These are phyloP conservation scores for Fusarium domesticum DNA, from an alignment of 2,329 filamentous ascomycete species.

Conservation along the genomic window DNA sequence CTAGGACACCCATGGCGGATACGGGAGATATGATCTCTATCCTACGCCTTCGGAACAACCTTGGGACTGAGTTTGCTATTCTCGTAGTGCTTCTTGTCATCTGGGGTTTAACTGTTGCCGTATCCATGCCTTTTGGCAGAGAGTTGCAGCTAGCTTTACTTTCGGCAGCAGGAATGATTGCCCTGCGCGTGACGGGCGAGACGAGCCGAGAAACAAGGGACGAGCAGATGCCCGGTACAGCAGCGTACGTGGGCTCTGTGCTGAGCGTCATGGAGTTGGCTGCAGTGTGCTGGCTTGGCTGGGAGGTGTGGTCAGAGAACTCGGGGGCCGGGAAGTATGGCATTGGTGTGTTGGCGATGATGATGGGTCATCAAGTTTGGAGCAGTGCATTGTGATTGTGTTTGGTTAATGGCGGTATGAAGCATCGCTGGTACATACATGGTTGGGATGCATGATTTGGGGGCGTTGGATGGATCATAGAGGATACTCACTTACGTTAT, in stretches of 20 bases:
- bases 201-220: conserved; percentile 15
- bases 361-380: conserved; percentile 35
- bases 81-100: conserved; percentile 22
- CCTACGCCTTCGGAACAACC: conserved; percentile 1
- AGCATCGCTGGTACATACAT: too few species aligned
- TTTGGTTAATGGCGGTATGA: too few species aligned
- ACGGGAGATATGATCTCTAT: not conserved
- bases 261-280: conserved; percentile 34
- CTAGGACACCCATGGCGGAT: not conserved
- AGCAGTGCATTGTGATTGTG: conserved; percentile 17
- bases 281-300: conserved; percentile 35
- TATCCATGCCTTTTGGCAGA: conserved; percentile 24
- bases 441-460: too few species aligned
- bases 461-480: too few species aligned
- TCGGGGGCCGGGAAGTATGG: conserved; percentile 28
- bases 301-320: conserved; percentile 30
- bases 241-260: conserved; percentile 25
- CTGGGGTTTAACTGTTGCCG: conserved; percentile 26
- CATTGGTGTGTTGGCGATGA: conserved; percentile 27
- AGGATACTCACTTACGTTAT: too few species aligned
- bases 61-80: conserved; percentile 21
- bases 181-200: conserved; percentile 32
- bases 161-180: conserved; percentile 29
- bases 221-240: conserved; percentile 14
- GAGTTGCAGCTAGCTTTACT: conserved; percentile 30